Evolutionary conservation across 2,329 filamentous ascomycete species (phyloP).

Genomic region (Trichoderma sp.): DNA sequence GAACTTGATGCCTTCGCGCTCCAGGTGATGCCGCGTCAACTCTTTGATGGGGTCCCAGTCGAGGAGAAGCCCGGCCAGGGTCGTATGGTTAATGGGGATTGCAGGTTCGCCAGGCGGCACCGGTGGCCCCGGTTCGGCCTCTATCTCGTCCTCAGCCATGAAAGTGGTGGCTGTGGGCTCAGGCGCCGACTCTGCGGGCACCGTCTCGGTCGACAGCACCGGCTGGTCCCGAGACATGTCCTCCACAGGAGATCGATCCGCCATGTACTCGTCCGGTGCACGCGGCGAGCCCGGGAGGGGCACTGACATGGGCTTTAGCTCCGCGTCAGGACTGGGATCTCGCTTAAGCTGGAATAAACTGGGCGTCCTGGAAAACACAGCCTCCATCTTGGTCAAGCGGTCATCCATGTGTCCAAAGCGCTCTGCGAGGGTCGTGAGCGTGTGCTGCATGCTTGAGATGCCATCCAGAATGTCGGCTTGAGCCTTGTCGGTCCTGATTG

Average conservation of each 20-base stretch:
- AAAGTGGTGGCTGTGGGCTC: conserved; percentile 36
- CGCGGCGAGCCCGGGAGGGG: conserved; percentile 33
- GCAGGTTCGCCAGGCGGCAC: conserved; percentile 64
- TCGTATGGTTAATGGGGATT: conserved; percentile 85
- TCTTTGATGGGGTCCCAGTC: conserved; percentile 69
- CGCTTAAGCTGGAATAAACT: conserved; percentile 19
- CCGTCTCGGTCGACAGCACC: conserved; percentile 33
- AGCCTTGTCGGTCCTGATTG: conserved; percentile 59
- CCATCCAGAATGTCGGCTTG: conserved; percentile 62
- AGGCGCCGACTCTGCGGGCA: conserved; percentile 22
- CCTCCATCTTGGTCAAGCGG: conserved; percentile 43
- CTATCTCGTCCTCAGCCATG: conserved; percentile 52
- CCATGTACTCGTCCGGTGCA: conserved; percentile 23
- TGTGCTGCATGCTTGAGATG: conserved; percentile 48
- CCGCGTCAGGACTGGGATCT: conserved; percentile 37
- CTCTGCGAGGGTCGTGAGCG: conserved; percentile 42
- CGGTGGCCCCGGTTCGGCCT: conserved; percentile 54
- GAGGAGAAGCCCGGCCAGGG: conserved; percentile 81
- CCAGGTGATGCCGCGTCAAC: conserved; percentile 59
- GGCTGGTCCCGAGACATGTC: conserved; percentile 37
- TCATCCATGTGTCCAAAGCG: conserved; percentile 46
- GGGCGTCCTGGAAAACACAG: conserved; percentile 33
- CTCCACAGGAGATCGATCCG: conserved; percentile 30
- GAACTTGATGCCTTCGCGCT: conserved; percentile 54
- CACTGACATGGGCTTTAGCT: conserved; percentile 35